Conservation (phyloP, 1,284 basidiomycete genomes). For the Boletus coffeatus region DNA sequence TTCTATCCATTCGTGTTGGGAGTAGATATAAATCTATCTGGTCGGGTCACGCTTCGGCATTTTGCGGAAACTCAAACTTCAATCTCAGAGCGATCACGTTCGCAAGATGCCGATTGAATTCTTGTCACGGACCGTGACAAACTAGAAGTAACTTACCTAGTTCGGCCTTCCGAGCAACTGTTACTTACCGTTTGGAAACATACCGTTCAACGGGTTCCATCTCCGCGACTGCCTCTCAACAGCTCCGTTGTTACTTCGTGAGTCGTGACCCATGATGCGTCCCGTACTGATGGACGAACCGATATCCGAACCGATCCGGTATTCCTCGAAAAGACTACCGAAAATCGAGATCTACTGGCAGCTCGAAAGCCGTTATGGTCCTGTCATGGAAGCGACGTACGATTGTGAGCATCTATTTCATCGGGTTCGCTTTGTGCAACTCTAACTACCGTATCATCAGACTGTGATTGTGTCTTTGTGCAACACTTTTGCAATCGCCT, state of each 20-base stretch:
- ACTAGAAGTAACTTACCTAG: too few species aligned
- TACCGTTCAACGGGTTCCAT: conserved; percentile 54
- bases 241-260: conserved; percentile 97
- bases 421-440: too few species aligned
- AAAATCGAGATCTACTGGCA: conserved; percentile 95
- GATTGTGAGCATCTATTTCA: conserved; percentile 55
- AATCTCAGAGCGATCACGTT: too few species aligned
- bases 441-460: conserved; percentile 32
- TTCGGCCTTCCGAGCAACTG: too few species aligned
- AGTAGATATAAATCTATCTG: too few species aligned
- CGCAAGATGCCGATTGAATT: too few species aligned
- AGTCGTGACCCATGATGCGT: too few species aligned
- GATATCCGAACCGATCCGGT: conserved; percentile 84
- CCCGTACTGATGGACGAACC: conserved; percentile 51
- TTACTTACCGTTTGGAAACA: too few species aligned
- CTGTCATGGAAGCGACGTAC: conserved; percentile 94
- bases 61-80: too few species aligned
- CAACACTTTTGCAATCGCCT: conserved; percentile 97
- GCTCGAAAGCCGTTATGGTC: conserved; percentile 79
- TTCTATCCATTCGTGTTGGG: neutral
- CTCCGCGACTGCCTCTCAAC: conserved; percentile 83
- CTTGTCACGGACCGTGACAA: too few species aligned
- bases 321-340: conserved; percentile 92
- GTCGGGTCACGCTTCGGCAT: too few species aligned
- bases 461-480: conserved; percentile 91